Evolutionary conservation across 345 rosid species (phyloP).

Genomic region (Lepidium didymum): DNA sequence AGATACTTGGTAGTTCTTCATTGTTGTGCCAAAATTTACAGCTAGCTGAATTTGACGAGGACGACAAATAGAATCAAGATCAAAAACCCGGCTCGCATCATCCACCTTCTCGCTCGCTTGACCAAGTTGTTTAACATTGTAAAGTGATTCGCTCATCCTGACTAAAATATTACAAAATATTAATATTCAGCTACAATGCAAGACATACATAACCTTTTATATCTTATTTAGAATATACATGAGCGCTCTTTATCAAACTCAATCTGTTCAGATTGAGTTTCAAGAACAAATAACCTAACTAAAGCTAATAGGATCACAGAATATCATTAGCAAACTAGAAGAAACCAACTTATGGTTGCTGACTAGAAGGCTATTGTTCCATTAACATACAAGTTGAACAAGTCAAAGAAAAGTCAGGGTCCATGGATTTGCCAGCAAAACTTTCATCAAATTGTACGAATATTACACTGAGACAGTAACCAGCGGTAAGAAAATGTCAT

Average conservation of each 20-base stretch:
- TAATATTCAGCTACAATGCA: slow-evolving; percentile 1
- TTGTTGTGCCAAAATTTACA: slow-evolving; percentile 34
- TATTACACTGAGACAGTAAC: not conserved
- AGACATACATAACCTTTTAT: not conserved
- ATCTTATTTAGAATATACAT: not conserved
- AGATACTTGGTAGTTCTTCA: slow-evolving; percentile 28
- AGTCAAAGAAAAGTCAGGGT: not conserved
- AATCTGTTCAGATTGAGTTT: not conserved
- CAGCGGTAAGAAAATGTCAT: not conserved
- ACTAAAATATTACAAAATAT: slow-evolving; percentile 37
- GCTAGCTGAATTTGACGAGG: slow-evolving; percentile 49
- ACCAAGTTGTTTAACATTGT: slow-evolving; percentile 50
- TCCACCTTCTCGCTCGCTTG: slow-evolving; percentile 38
- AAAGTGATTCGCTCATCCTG: slow-evolving; percentile 83
- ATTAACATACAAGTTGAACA: not conserved
- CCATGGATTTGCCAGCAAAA: not conserved
- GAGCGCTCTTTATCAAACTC: not conserved
- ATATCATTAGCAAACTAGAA: not conserved
- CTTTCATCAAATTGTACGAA: not conserved
- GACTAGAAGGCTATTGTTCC: not conserved
- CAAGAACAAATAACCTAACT: not conserved
- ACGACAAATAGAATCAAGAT: slow-evolving; percentile 51
- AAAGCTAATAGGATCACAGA: not conserved
- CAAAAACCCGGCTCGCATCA: slow-evolving; percentile 38
- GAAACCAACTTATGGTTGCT: not conserved